phyloP scores from a whole-genome alignment of 441 rosid genomes.

The Gossypium trilobum region DNA sequence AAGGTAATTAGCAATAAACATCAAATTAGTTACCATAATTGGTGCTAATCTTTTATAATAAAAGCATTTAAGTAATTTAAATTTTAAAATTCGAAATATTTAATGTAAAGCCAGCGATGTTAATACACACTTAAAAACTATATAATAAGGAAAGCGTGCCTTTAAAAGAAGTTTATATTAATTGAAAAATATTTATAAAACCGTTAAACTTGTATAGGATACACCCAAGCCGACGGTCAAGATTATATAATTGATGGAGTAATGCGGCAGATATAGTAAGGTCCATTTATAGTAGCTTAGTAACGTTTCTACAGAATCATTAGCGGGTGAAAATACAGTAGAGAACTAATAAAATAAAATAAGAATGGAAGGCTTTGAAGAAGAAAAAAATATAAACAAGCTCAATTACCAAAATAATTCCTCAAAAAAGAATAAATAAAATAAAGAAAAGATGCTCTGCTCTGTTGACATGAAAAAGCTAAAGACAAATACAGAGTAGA shows the following conservation, averaged over 20 bases:
- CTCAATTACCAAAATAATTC: not conserved
- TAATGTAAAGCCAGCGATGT: not conserved
- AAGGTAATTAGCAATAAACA: conserved; percentile 21
- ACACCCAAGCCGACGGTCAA: not conserved
- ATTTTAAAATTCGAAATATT: not conserved
- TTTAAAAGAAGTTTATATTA: not conserved
- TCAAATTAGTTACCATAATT: conserved; percentile 15
- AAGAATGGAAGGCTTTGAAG: not conserved
- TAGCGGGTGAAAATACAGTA: not conserved
- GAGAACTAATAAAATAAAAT: not conserved
- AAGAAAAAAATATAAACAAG: not conserved
- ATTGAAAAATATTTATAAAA: not conserved
- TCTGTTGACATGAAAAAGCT: conserved; percentile 22
- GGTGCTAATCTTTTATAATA: not conserved
- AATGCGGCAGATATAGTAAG: not conserved
- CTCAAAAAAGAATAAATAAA: not conserved
- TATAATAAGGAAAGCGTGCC: not conserved
- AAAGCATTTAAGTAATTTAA: not conserved
- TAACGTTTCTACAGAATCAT: not conserved
- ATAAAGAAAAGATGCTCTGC: conserved; percentile 18
- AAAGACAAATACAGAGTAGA: conserved; percentile 26
- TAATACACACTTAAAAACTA: not conserved
- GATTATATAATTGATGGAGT: not conserved
- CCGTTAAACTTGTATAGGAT: not conserved
- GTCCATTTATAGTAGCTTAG: not conserved